Evolutionary conservation across 2,329 filamentous ascomycete species (phyloP).

Genomic region (Scedosporium boydii): DNA sequence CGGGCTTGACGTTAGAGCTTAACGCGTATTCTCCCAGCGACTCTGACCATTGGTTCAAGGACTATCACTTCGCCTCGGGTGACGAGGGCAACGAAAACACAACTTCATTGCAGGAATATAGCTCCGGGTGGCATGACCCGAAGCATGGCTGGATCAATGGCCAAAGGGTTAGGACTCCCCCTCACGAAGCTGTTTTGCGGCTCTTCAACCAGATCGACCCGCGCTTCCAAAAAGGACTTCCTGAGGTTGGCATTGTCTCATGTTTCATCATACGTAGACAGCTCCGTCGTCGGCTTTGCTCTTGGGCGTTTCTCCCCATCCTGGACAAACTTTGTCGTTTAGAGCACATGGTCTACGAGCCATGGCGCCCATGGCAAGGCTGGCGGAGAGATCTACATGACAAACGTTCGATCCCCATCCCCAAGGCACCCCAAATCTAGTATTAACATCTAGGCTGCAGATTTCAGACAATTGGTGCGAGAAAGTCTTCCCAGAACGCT

Average conservation of each 20-base stretch:
- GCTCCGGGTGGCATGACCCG: background rate
- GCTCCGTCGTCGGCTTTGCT: background rate
- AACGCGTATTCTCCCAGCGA: slow-evolving; percentile 24
- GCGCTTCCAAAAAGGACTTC: background rate
- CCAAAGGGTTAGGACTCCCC: background rate
- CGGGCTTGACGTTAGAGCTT: slow-evolving; percentile 21
- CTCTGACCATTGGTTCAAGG: slow-evolving; percentile 23
- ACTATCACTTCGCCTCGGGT: slow-evolving; percentile 16
- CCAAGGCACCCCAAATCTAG: background rate
- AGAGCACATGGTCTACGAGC: background rate
- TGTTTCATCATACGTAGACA: background rate
- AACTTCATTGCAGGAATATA: too few species aligned
- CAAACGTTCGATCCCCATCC: background rate
- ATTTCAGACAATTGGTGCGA: too few species aligned
- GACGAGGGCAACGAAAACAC: slow-evolving; percentile 2
- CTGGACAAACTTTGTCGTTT: background rate
- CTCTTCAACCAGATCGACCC: background rate
- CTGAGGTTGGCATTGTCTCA: background rate
- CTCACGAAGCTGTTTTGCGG: background rate
- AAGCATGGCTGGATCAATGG: background rate
- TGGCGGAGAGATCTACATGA: background rate
- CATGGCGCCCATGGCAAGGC: background rate
- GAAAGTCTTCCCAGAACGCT: background rate
- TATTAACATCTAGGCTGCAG: background rate
- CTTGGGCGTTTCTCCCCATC: background rate